Conservation (phyloP, 1,284 basidiomycete genomes). For the Cutaneotrichosporon sp. region DNA sequence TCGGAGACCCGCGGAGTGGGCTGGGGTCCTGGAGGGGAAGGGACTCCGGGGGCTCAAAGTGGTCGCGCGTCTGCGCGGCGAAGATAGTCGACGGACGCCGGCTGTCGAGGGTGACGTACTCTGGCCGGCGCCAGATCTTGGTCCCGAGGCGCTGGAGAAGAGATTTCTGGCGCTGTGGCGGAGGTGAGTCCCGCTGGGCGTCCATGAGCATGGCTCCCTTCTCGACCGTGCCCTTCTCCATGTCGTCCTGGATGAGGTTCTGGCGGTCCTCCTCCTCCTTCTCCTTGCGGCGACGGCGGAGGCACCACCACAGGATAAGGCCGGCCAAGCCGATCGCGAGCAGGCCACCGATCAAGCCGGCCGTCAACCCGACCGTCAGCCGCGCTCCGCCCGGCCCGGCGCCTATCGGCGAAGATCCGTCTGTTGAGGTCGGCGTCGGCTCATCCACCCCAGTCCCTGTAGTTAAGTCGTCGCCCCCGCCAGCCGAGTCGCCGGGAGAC, state of each 20-base stretch:
- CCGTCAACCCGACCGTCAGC: neutral
- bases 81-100: neutral
- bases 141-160: slow-evolving; percentile 1
- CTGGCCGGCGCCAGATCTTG: slow-evolving; percentile 2
- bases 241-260: neutral
- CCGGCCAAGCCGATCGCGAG: neutral
- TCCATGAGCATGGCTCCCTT: neutral
- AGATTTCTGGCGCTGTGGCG: neutral
- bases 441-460: neutral
- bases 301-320: neutral
- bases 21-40: neutral
- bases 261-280: neutral
- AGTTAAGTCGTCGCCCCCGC: neutral
- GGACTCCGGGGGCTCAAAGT: neutral
- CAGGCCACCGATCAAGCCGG: neutral
- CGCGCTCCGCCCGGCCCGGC: neutral
- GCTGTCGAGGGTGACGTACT: neutral
- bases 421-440: neutral
- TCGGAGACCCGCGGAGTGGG: neutral
- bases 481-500: neutral
- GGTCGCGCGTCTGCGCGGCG: neutral
- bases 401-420: neutral
- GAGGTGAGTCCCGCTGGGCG: neutral
- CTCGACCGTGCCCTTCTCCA: neutral
- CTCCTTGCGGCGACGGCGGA: neutral